Conservation (phyloP, 176 grass and related monocot genomes). For the Triticum timopheevii region DNA sequence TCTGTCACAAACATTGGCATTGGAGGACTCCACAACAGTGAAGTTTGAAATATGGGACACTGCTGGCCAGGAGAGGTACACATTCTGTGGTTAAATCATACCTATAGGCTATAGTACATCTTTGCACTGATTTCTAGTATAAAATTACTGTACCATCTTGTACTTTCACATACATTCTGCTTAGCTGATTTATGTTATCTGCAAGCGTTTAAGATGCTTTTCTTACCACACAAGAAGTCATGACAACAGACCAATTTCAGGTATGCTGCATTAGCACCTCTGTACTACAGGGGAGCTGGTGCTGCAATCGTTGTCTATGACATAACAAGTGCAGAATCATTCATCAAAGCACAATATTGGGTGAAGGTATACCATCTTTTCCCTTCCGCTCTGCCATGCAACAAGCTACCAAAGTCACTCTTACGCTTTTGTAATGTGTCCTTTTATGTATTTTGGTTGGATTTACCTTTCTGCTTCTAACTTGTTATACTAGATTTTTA, state of each 20-base stretch:
- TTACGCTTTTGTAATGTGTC: background rate
- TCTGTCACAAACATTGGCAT: conserved; percentile 78
- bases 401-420: background rate
- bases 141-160: background rate
- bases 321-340: conserved; percentile 89
- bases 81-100: background rate
- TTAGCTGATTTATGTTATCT: background rate
- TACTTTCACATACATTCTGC: background rate
- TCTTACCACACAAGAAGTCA: conserved; percentile 9
- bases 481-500: background rate
- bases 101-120: background rate
- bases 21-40: conserved; percentile 73
- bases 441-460: background rate
- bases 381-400: background rate
- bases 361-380: conserved; percentile 56
- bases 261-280: conserved; percentile 86
- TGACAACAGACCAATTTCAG: conserved; percentile 30
- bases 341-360: conserved; percentile 89
- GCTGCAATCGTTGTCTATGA: conserved; percentile 84
- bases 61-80: conserved; percentile 82
- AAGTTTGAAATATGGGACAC: conserved; percentile 97
- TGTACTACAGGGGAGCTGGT: conserved; percentile 82
- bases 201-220: background rate
- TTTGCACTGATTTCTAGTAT: background rate
- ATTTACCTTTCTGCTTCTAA: conserved; percentile 8